Conservation (phyloP, 805 yeast species). For the Ogataea ramenticola region DNA sequence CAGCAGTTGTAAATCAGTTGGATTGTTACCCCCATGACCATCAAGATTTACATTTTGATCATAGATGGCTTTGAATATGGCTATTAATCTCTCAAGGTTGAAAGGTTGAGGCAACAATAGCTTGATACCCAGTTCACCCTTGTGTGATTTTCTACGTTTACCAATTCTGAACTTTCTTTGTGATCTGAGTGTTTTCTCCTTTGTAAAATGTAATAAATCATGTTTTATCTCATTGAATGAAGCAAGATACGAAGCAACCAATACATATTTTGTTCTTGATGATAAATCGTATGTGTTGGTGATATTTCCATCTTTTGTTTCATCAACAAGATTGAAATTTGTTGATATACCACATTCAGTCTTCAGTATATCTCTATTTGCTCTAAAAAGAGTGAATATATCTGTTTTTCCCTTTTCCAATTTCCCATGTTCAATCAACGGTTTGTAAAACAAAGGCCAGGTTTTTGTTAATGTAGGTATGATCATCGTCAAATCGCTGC, state of each 20-base stretch:
- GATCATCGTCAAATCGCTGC: slow-evolving; percentile 32
- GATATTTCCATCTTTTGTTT: neutral
- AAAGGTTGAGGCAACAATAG: slow-evolving; percentile 67
- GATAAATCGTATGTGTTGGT: slow-evolving; percentile 33
- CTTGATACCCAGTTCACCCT: slow-evolving; percentile 47
- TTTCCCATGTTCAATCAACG: slow-evolving; percentile 13
- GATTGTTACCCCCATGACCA: slow-evolving; percentile 21
- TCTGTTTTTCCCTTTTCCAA: slow-evolving; percentile 18
- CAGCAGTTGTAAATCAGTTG: slow-evolving; percentile 28
- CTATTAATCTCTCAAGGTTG: slow-evolving; percentile 71
- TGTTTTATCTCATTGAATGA: slow-evolving; percentile 65
- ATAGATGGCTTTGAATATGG: slow-evolving; percentile 69
- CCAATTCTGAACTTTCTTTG: slow-evolving; percentile 28
- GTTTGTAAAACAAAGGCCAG: slow-evolving; percentile 25
- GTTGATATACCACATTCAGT: slow-evolving; percentile 18
- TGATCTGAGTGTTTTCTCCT: slow-evolving; percentile 40
- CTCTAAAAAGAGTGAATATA: slow-evolving; percentile 19
- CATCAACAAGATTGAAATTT: slow-evolving; percentile 9
- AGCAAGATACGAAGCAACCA: slow-evolving; percentile 78
- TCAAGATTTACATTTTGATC: slow-evolving; percentile 32
- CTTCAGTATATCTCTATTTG: slow-evolving; percentile 16
- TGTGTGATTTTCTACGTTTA: slow-evolving; percentile 21
- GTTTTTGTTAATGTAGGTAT: slow-evolving; percentile 16
- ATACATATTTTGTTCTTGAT: slow-evolving; percentile 55
- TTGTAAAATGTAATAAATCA: slow-evolving; percentile 67